Evolutionary conservation across 306 rosid genomes (phyloP), one percentile per base, ranked within the genome.

Genomic region (Cucurbita pepo): DNA sequence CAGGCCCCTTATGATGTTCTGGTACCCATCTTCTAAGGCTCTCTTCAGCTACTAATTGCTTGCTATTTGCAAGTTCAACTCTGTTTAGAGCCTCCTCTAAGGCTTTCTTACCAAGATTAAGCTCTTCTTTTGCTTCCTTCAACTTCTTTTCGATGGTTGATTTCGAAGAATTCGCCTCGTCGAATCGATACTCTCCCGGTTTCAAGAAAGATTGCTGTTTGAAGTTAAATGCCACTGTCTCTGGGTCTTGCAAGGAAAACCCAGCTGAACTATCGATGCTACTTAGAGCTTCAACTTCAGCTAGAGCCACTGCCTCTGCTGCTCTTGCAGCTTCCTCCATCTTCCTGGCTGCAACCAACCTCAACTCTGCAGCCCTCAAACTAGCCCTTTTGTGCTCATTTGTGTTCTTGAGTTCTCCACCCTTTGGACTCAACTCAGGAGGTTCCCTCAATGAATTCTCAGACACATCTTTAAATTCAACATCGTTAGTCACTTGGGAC

Each of bases 311-410:
- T 6, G 92, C 97, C 83, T 94, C 99, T 22, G 96, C 97, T 14
- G 97, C 96, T 83, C 69, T 86, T 14, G 99, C 97, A 3, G 99
- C 99, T 81, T 94, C 97, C 69, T 91, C 97, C 99, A 94, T 94
- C 88, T 89, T 94, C 76, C 89, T 91, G 34, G 99, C 99, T 2
- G 99, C 97, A 62, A 89, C 66, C 95, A 78, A 88, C 81, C 92
- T 88, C 96, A 94, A 85, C 81, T 94, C 96, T 14, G 97, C 96
- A 45, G 89, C 86, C 77, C 79, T 87, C 73, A 88, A 79, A 72
- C 79, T 43, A 25, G 44, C 9, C 65, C 16, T 73, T 3, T 12
- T 56, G 1, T 15, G 55, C 40, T 57, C 57, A 16, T 18, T 18
- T 56, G 12, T 10, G 7, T 34, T 71, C 51, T 34, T 71, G 3